Base-by-base conservation (phyloP, 306 rosid species). In the Senna siamea region DNA sequence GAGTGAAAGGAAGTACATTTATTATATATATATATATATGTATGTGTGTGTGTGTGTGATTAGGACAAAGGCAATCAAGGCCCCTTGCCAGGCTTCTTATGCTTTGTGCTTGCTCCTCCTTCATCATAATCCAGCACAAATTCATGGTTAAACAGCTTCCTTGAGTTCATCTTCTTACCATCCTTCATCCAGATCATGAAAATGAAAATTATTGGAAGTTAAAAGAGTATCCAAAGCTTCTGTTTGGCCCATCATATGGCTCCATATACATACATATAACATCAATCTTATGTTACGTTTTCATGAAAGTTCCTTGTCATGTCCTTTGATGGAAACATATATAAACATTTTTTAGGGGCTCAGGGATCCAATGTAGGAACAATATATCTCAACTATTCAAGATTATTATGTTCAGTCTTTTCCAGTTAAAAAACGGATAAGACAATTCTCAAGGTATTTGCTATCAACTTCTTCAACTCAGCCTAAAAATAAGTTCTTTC, bases 61-160 rank as follows among this genome's bases (percentile, higher is more conserved):
- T 64, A 50, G 79, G 28, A 34, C 50, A 19, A 23, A 74, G 73
- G 35, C 61, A 18, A 28, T 89, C 70, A 89, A 75, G 75, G 84
- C 76, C 85, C 82, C 89, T 79, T 86, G 55, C 95, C 88, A 58
- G 97, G 90, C 74, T 28, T 89, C 85, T 61, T 86, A 61, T 92
- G 97, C 80, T 44, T 89, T 11, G 74, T 72, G 74, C 87, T 92
- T 34, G 92, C 51, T 74, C 86, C 89, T 63, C 87, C 86, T 26
- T 87, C 86, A 38, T 89, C 97, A 46, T 92, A 92, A 71, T 92
- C 97, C 74, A 84, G 80, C 82, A 80, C 68, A 72, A 74, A 72
- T 35, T 56, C 82, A 71, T 66, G 82, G 19, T 6, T 19, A 64
- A 60, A 38, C 59, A 90, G 85, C 86, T 89, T 92, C 87, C 96